A percentile compares a stretch with the other conserved stretches of the same genome.
phyloP scores from a whole-genome alignment of 225 moss, liverwort and hornwort genomes.

The Climacium dendroides region DNA sequence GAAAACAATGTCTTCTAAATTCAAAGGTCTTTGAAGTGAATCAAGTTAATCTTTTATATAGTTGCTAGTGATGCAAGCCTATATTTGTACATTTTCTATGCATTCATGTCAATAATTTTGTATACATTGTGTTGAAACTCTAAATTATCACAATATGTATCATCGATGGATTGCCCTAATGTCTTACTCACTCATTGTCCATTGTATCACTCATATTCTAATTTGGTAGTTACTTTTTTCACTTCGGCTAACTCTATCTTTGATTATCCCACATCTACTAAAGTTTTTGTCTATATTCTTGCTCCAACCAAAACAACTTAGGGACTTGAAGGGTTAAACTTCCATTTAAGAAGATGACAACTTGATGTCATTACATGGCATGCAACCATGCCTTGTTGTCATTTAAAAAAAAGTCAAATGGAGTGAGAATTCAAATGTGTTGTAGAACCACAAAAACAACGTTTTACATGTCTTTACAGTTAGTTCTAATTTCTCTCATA shows the following conservation, averaged over 20 bases:
- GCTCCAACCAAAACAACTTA: neutral
- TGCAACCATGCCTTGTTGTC: neutral
- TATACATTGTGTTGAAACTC: too few species aligned
- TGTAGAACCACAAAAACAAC: neutral
- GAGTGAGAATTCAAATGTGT: neutral
- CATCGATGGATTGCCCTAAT: too few species aligned
- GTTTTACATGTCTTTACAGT: neutral
- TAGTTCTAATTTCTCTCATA: neutral
- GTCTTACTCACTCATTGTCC: too few species aligned
- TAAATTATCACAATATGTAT: too few species aligned
- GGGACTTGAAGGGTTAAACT: neutral
- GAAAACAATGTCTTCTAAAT: too few species aligned
- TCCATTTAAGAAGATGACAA: neutral
- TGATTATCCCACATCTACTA: neutral
- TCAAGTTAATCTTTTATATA: too few species aligned
- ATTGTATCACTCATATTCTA: too few species aligned
- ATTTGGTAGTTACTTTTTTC: too few species aligned
- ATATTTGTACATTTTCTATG: too few species aligned
- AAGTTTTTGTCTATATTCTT: neutral
- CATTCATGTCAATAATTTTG: too few species aligned
- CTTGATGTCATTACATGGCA: neutral
- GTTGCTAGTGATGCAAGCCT: too few species aligned
- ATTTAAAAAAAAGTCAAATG: neutral
- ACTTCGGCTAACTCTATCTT: accelerated
- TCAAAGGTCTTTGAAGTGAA: too few species aligned